phyloP scores from a whole-genome alignment of 1,139 yeast genomes.

The Saccharomyces hybrid region DNA sequence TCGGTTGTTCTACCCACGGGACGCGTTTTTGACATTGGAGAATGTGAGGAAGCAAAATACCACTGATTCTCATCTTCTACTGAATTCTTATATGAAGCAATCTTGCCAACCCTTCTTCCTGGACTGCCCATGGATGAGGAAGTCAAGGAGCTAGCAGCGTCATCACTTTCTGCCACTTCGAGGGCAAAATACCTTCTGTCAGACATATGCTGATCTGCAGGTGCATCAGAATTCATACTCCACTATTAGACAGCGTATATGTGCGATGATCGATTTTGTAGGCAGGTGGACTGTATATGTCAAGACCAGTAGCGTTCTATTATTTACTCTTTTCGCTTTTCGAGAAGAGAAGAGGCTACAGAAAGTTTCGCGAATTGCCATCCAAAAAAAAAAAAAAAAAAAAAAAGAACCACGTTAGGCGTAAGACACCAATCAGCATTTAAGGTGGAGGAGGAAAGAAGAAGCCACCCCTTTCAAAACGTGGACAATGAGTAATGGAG shows the following conservation, averaged over 20 bases:
- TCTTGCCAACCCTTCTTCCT: background rate
- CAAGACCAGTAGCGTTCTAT: background rate
- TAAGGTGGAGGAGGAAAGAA: background rate
- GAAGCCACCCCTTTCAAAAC: background rate
- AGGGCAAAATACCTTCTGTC: background rate
- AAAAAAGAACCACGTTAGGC: background rate
- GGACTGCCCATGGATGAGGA: background rate
- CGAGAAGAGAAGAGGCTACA: background rate
- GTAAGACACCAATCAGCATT: background rate
- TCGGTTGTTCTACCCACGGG: background rate
- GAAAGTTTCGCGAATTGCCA: background rate
- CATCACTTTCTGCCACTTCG: background rate
- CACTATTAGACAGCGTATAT: background rate
- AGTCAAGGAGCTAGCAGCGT: background rate
- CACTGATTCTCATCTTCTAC: constrained; percentile 8
- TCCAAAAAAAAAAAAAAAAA: background rate
- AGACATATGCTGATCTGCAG: background rate
- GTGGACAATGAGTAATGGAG: background rate
- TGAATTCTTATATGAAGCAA: background rate
- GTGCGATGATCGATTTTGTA: background rate
- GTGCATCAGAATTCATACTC: background rate
- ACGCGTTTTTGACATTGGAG: constrained; percentile 26
- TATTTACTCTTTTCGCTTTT: background rate
- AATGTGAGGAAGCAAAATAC: constrained; percentile 26
- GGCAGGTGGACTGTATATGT: too few relatives aligned